Evolutionary conservation across 495 filamentous ascomycete species (phyloP), one percentile per base, ranked within the genome.

Genomic region (Peziza echinospora): DNA sequence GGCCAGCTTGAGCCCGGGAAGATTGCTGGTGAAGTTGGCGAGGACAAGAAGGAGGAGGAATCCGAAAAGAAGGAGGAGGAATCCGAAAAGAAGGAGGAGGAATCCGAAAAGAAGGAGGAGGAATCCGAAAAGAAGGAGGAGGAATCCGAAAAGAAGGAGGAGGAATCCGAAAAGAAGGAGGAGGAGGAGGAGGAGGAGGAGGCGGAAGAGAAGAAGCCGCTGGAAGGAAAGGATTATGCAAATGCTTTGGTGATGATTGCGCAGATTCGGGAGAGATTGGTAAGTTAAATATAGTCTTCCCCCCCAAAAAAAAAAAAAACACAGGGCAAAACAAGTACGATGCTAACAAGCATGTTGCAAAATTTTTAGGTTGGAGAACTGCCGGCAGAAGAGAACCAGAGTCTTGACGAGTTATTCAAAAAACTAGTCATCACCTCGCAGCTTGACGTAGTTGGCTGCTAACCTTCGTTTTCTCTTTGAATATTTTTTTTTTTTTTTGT

Each of bases 241-340:
- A 58, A 58, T 28, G 46, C 25, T 0, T 41, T 53, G 24, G 45
- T 58, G 16, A 24, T 58, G 51, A 34, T 57, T 2, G 42, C 44
- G 8, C 48, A 58, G 17, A 16, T 58, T 21, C 57, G 30, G 34
- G 54, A 54, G 19, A 48, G 43, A 37, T 37, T 37, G 30, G 30
- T 37, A 17, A 37, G 30, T 37, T 37, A 13, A 11, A 13, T 37
- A 11, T 37, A 0, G 1, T 37, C 30, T 37, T n/a, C n/a, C n/a
- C n/a, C n/a, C n/a, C n/a, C n/a, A n/a, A n/a, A n/a, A n/a, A n/a
- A n/a, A n/a, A n/a, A n/a, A n/a, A n/a, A n/a, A n/a, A n/a, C n/a
- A n/a, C n/a, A n/a, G n/a, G n/a, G n/a, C n/a, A n/a, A n/a, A n/a
- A n/a, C n/a, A n/a, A n/a, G n/a, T n/a, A n/a, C n/a, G n/a, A n/a